Evolutionary conservation across 2,329 filamentous ascomycete species (phyloP).

Genomic region (Moelleriella libera): DNA sequence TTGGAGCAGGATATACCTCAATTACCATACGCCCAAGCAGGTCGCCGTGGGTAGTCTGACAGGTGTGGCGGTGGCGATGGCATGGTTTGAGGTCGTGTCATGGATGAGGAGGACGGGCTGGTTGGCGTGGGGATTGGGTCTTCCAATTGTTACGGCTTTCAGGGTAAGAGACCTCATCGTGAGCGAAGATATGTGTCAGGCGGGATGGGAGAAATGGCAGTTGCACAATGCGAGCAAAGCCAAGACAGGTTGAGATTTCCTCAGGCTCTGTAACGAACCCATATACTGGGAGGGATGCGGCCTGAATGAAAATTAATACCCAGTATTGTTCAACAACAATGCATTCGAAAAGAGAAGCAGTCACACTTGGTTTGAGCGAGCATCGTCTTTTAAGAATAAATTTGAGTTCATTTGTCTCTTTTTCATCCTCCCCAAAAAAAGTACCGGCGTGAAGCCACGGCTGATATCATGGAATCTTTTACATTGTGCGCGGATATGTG

Average conservation of each 20-base stretch:
- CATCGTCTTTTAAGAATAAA: too few species aligned
- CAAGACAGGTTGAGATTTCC: constrained; percentile 7
- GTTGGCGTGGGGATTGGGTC: constrained; percentile 58
- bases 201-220: constrained; percentile 91
- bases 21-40: constrained; percentile 81
- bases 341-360: too few species aligned
- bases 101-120: constrained; percentile 51
- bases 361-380: too few species aligned
- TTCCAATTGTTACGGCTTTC: constrained; percentile 47
- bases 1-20: constrained; percentile 75
- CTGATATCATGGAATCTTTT: too few species aligned
- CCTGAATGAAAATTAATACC: too few species aligned
- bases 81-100: constrained; percentile 68
- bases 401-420: too few species aligned
- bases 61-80: constrained; percentile 55
- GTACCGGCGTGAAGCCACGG: too few species aligned
- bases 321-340: too few species aligned
- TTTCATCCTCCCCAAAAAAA: too few species aligned
- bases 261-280: neutral
- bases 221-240: constrained; percentile 22
- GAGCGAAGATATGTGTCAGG: constrained; percentile 77
- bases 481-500: too few species aligned
- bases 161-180: constrained; percentile 73
- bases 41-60: constrained; percentile 67
- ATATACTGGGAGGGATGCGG: neutral